phyloP scores from a whole-genome alignment of 768 basidiomycete genomes.

The Suillus luteus region DNA sequence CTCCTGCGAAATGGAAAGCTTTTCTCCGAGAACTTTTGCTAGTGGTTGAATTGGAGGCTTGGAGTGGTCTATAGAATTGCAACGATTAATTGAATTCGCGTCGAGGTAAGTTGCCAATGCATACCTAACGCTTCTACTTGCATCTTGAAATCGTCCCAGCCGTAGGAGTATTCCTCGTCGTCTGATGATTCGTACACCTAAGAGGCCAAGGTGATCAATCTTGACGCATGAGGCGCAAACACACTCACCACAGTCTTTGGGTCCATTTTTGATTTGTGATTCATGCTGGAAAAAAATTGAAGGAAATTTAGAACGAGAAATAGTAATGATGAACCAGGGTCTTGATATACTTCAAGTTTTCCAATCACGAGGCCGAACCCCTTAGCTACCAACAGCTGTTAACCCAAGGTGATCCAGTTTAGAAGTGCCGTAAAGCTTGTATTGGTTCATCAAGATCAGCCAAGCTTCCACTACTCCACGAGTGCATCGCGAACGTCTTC shows the following conservation, averaged over 20 bases:
- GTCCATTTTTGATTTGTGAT: background rate
- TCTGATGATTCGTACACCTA: slow-evolving; percentile 5
- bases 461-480: background rate
- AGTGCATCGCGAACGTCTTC: background rate
- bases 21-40: too few species aligned
- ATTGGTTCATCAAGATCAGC: slow-evolving; percentile 1
- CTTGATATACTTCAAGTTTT: background rate
- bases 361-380: background rate
- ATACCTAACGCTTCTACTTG: background rate
- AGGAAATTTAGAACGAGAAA: background rate
- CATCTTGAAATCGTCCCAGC: background rate
- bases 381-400: background rate
- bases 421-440: slow-evolving; percentile 2
- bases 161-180: background rate
- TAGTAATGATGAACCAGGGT: background rate
- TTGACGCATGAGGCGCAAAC: background rate
- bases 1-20: background rate
- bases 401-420: background rate
- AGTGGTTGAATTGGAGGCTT: background rate
- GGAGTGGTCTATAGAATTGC: background rate
- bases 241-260: background rate
- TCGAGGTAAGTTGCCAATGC: background rate
- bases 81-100: background rate
- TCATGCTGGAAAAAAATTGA: background rate
- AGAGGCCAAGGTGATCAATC: background rate